Conservation (phyloP, 768 basidiomycete genomes). For the Tricholoma furcatifolium region DNA sequence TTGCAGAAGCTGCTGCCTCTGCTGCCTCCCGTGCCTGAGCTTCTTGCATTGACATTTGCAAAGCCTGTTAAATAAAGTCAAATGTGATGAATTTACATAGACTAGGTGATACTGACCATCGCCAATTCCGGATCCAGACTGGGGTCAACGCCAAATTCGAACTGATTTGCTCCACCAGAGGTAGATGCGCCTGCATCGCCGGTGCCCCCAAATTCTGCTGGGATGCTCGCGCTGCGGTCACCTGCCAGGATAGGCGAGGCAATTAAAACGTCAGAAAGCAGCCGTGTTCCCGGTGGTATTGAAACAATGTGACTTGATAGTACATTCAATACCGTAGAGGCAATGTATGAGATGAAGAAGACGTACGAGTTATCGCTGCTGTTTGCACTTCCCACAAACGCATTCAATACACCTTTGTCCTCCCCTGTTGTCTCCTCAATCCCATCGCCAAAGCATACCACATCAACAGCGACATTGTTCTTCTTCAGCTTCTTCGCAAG, state of each 20-base stretch:
- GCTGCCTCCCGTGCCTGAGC: conserved; percentile 75
- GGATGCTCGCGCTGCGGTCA: conserved; percentile 69
- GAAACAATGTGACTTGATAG: conserved; percentile 71
- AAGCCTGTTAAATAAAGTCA: conserved; percentile 52
- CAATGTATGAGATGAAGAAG: background rate
- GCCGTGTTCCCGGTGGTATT: conserved; percentile 72
- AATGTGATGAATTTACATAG: background rate
- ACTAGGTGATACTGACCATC: conserved; percentile 58
- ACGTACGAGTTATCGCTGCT: conserved; percentile 86
- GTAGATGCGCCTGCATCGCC: conserved; percentile 48
- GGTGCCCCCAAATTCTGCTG: conserved; percentile 54
- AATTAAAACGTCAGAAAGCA: conserved; percentile 82
- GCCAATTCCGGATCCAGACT: conserved; percentile 95
- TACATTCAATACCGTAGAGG: background rate
- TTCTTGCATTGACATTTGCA: conserved; percentile 97
- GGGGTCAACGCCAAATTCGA: conserved; percentile 93
- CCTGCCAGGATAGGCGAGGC: conserved; percentile 80
- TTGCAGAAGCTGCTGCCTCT: conserved; percentile 40
- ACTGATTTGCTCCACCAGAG: conserved; percentile 46
- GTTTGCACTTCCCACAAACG: conserved; percentile 80
- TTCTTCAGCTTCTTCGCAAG: conserved; percentile 98
- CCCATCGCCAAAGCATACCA: conserved; percentile 88
- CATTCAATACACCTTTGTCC: conserved; percentile 63
- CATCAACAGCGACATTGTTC: conserved; percentile 96
- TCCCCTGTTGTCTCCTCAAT: conserved; percentile 67